Evolutionary conservation across 768 basidiomycete species (phyloP), one percentile per base, ranked within the genome.

Genomic region (Mycena leptocephala): DNA sequence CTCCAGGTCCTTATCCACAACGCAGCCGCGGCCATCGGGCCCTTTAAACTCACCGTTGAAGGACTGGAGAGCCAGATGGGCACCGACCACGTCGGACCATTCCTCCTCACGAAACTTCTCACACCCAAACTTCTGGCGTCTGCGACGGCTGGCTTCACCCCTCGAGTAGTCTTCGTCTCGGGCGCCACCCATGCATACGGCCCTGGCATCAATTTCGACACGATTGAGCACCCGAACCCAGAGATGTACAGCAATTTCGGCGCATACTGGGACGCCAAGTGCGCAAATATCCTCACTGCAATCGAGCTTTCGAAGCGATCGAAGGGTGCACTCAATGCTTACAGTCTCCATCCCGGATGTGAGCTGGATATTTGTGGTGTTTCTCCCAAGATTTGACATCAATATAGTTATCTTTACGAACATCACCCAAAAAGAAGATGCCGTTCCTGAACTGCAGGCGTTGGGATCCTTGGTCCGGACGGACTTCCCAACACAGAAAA

Each of bases 321-420:
- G n/a, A 48, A 53, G 48, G 65, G 65, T 24, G 43, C n/a, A 32
- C 22, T 67, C 32, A 51, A 67, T 26, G 65, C 48, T 7, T 67
- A 32, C 33, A 67, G 65, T 37, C 28, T 67, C 20, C 65, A 53
- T 32, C 65, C 65, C 46, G 65, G 65, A 37, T 46, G 65, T 67
- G 32, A 30, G 48, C 24, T 8, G 6, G 10, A 32, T 48, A n/a
- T 20, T 6, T 67, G 4, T 33, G 30, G 46, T n/a, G 9, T 48
- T 67, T 2, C 46, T n/a, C 10, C 20, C 32, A 11, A 46, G 2
- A 33, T 48, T n/a, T 33, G 22, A 67, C 48, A 26, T 37, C 28
- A 33, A 28, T 48, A 48, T 20, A 67, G 65, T 48, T 26, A 53
- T 67, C 33, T 67, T 51, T 32, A 67, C 46, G 30, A 67, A 67